Evolutionary conservation across 208 protist genomes (phyloP).

Genomic region (Polymyxa betae): DNA sequence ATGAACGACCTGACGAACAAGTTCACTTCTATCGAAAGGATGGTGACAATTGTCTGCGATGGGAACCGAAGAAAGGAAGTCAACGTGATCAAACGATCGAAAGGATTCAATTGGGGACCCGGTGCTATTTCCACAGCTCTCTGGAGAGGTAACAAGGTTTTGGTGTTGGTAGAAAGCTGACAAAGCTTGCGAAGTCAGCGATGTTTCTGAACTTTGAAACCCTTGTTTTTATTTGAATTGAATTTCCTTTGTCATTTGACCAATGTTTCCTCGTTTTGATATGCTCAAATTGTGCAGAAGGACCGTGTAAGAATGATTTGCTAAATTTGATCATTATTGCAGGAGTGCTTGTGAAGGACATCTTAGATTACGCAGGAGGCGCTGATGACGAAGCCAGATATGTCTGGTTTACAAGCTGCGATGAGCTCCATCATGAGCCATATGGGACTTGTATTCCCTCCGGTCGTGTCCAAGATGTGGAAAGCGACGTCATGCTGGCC

Average conservation of each 20-base stretch:
- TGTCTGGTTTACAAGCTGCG: not conserved
- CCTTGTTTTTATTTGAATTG: no score
- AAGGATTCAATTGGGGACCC: slow-evolving; percentile 66
- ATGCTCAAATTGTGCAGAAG: no score
- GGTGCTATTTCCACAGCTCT: slow-evolving; percentile 30
- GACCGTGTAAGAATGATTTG: not conserved
- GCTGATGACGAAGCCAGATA: not conserved
- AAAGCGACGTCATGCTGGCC: slow-evolving; percentile 65
- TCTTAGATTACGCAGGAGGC: not conserved
- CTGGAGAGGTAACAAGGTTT: slow-evolving; percentile 63
- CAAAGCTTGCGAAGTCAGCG: no score
- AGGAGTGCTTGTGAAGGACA: not conserved
- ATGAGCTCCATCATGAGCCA: not conserved
- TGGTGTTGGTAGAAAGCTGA: no score
- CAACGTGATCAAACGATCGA: slow-evolving; percentile 64
- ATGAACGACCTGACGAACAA: not conserved
- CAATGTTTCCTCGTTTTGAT: no score
- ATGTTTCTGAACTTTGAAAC: no score
- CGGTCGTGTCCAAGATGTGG: slow-evolving; percentile 54
- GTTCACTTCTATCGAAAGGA: slow-evolving; percentile 23
- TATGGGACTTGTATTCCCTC: slow-evolving; percentile 60
- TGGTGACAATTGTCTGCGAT: slow-evolving; percentile 61
- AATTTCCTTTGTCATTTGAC: no score
- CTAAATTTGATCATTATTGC: slow-evolving; percentile 14
- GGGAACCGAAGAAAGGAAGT: slow-evolving; percentile 68